A percentile compares a stretch with the other conserved stretches of the same genome.
These are phyloP conservation scores for Telopea speciosissima DNA, from an alignment of 177 flowering plant genomes.

Conservation along the genomic window DNA sequence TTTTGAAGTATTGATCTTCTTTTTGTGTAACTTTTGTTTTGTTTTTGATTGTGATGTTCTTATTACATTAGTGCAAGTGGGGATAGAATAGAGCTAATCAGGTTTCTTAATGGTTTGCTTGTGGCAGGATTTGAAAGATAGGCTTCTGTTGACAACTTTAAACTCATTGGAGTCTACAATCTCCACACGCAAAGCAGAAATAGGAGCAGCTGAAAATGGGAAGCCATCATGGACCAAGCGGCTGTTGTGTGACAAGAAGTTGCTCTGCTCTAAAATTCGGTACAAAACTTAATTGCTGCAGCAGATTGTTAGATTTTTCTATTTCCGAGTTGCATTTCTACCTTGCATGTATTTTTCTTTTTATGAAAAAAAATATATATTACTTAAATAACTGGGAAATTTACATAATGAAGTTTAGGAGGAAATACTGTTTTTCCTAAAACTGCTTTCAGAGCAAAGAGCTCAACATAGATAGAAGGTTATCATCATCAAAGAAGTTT, in stretches of 20 bases:
- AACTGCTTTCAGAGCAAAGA: too few species aligned
- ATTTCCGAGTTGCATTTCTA: too few species aligned
- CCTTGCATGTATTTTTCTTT: too few species aligned
- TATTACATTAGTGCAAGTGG: background rate
- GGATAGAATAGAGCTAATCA: background rate
- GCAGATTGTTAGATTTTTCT: too few species aligned
- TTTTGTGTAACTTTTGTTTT: too few species aligned
- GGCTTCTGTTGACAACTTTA: conserved; percentile 50
- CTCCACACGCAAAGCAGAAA: conserved; percentile 53
- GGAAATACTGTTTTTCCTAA: too few species aligned
- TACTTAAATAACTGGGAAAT: too few species aligned
- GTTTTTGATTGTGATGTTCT: background rate
- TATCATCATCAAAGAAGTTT: too few species aligned
- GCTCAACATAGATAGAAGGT: too few species aligned
- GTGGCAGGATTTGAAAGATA: conserved; percentile 34
- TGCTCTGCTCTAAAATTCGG: conserved; percentile 77
- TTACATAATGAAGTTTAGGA: too few species aligned
- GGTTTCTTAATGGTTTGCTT: background rate
- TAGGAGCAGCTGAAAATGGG: conserved; percentile 22
- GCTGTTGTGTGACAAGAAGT: conserved; percentile 47
- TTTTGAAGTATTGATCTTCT: background rate
- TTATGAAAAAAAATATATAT: too few species aligned
- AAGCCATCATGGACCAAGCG: conserved; percentile 85
- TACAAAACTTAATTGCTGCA: conserved; percentile 12
- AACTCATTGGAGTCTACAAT: conserved; percentile 66